Conservation (phyloP, 129 eudicot genomes). For the Centella asiatica region DNA sequence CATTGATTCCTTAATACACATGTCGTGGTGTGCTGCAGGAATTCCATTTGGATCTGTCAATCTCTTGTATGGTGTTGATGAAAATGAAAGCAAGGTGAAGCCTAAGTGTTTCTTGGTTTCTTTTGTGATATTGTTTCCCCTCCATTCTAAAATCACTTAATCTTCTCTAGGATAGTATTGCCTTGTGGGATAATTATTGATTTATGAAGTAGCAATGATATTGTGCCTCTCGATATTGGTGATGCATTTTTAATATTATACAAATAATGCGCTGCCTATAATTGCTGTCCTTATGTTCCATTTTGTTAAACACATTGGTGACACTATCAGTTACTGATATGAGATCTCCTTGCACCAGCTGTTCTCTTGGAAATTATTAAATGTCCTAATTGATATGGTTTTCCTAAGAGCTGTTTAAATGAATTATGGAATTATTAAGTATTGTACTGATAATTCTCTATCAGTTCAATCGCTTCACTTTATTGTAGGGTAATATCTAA, state of each 20-base stretch:
- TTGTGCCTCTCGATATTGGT: neutral
- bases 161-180: neutral
- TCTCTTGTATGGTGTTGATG: slow-evolving; percentile 86
- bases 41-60: slow-evolving; percentile 98
- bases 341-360: neutral
- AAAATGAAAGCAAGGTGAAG: slow-evolving; percentile 89
- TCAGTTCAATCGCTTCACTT: too few species aligned
- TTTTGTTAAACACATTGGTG: too few species aligned
- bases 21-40: slow-evolving; percentile 51
- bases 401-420: neutral
- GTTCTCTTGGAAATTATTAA: neutral
- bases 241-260: neutral
- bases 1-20: neutral
- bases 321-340: neutral
- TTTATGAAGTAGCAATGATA: neutral
- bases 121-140: neutral
- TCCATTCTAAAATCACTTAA: neutral
- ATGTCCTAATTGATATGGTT: neutral
- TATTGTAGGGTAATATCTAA: too few species aligned
- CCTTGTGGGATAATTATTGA: neutral
- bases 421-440: neutral
- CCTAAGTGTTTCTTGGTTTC: slow-evolving; percentile 7
- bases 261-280: neutral
- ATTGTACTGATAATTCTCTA: neutral
- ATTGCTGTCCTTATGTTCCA: too few species aligned